phyloP scores from a whole-genome alignment of 257 asterid species.

The Vinca minor region DNA sequence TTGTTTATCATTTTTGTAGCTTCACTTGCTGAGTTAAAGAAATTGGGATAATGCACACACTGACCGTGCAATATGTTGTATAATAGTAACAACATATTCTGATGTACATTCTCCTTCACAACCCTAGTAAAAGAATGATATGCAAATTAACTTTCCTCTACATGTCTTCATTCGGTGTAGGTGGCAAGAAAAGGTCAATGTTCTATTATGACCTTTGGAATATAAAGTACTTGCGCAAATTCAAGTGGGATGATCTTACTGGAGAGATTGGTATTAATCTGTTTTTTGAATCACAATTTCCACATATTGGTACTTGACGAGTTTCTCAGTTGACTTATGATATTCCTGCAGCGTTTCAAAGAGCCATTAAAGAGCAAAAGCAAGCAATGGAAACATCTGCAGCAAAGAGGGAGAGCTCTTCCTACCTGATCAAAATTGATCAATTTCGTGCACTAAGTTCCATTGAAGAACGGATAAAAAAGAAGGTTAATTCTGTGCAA shows the following conservation, averaged over 20 bases:
- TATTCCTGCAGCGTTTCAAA: constrained; percentile 48
- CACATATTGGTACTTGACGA: constrained; percentile 4
- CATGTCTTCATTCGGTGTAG: constrained; percentile 28
- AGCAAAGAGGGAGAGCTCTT: constrained; percentile 76
- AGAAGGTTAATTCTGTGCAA: constrained; percentile 74
- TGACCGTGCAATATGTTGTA: not conserved
- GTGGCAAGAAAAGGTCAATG: constrained; percentile 81
- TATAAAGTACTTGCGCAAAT: constrained; percentile 87
- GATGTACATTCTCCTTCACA: not conserved
- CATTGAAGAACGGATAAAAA: constrained; percentile 64
- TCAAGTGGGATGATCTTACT: constrained; percentile 96
- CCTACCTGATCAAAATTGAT: constrained; percentile 69
- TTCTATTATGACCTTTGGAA: constrained; percentile 92
- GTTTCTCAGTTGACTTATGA: constrained; percentile 13
- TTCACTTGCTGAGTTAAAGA: not conserved
- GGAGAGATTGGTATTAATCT: constrained; percentile 57
- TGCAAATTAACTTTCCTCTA: not conserved
- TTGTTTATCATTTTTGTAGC: not conserved
- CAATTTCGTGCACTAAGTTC: constrained; percentile 54
- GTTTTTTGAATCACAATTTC: constrained; percentile 6
- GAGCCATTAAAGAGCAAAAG: constrained; percentile 68
- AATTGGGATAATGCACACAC: not conserved
- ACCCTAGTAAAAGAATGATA: not conserved
- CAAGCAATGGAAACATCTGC: constrained; percentile 68
- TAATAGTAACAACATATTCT: not conserved